Conservation (phyloP, 192 early-diverging fungal genomes). For the Rhizophagus sp. region DNA sequence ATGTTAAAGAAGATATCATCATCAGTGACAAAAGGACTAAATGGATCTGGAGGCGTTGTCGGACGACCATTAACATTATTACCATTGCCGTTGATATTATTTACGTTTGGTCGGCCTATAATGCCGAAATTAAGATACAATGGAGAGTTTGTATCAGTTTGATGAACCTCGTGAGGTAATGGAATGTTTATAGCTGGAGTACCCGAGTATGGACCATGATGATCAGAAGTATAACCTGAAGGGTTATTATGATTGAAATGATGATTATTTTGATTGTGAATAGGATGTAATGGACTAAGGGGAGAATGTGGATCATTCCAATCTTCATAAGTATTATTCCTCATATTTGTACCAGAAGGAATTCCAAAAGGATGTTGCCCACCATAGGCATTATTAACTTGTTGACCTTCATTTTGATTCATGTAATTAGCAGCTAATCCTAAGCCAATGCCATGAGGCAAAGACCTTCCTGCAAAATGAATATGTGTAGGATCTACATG, state of each 20-base stretch:
- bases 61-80: not conserved
- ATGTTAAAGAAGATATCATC: slow-evolving; percentile 14
- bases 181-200: slow-evolving; percentile 30
- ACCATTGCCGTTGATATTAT: not conserved
- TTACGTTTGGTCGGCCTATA: not conserved
- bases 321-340: slow-evolving; percentile 3
- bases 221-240: not conserved
- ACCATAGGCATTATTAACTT: not conserved
- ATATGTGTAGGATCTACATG: slow-evolving; percentile 26
- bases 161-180: slow-evolving; percentile 12
- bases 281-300: slow-evolving; percentile 9
- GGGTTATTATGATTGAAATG: not conserved
- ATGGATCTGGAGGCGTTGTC: slow-evolving; percentile 8
- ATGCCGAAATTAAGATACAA: not conserved
- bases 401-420: slow-evolving; percentile 19
- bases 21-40: slow-evolving; percentile 21
- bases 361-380: not conserved
- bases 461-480: slow-evolving; percentile 23
- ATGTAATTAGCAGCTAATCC: slow-evolving; percentile 18
- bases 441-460: slow-evolving; percentile 8
- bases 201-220: not conserved
- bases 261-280: not conserved
- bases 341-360: not conserved
- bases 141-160: not conserved
- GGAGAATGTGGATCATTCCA: slow-evolving; percentile 8